Evolutionary conservation across 345 rosid genomes (phyloP), one percentile per base, ranked within the genome.

Genomic region (Raphanus sativus): DNA sequence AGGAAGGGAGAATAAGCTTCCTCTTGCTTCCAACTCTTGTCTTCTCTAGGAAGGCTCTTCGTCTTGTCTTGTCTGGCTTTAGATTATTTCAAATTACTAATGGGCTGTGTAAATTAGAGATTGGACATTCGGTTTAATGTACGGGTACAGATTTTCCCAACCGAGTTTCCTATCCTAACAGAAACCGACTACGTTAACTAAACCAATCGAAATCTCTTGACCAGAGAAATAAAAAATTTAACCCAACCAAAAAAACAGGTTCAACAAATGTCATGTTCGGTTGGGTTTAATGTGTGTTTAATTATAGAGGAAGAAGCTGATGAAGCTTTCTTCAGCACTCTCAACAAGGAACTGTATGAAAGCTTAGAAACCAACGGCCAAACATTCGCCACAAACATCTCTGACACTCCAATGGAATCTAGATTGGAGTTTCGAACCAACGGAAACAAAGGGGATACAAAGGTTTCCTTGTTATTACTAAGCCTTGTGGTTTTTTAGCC

Each of bases 401-500:
- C 55, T 42, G 21, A 2, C n/a, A 58, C 63, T 60, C 65, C 33
- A 70, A 62, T 62, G 56, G 40, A 69, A 69, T 50, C 42, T 62
- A 50, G 17, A 21, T 62, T 69, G 70, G 79, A 69, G 69, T 62
- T 62, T 76, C 32, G 4, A 58, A 50, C 55, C 55, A 50, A 55
- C 59, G 55, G 29, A 58, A 70, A 76, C 80, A 77, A 36, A 71
- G 50, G 15, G 15, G 38, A 71, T 71, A 59, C 75, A 58, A 38
- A 60, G 26, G 42, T 66, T 34, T 50, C 69, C 24, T 78, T 16
- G 5, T 36, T 8, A 25, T 25, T 48, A 10, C 80, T 85, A 86
- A 5, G 90, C 83, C 84, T 88, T 90, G 88, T 89, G 94, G 77
- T 86, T 84, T 83, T 83, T 89, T 92, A 28, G 86, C 81, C 97